phyloP scores from a whole-genome alignment of 441 rosid genomes.

The Macaranga tanarius region DNA sequence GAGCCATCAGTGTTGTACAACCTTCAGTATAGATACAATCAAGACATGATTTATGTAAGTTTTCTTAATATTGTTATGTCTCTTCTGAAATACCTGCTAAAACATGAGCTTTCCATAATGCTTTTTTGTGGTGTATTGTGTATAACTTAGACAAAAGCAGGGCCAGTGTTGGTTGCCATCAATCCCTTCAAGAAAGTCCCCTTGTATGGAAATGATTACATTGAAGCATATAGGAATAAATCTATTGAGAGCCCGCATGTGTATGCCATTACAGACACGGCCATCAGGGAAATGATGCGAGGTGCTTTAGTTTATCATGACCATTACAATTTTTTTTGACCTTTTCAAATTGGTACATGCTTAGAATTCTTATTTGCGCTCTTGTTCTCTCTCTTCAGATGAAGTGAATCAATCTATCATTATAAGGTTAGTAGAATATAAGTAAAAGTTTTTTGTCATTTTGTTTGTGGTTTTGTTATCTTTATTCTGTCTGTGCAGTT shows the following conservation, averaged over 20 bases:
- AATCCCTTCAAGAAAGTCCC: slow-evolving; percentile 95
- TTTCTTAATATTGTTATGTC: slow-evolving; percentile 22
- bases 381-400: slow-evolving; percentile 56
- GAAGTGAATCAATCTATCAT: slow-evolving; percentile 99
- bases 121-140: slow-evolving; percentile 17
- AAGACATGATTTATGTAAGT: slow-evolving; percentile 92
- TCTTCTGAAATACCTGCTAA: slow-evolving; percentile 19
- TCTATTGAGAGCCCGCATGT: slow-evolving; percentile 87
- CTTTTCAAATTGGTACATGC: not conserved
- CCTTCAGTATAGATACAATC: slow-evolving; percentile 84
- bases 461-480: not conserved
- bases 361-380: slow-evolving; percentile 28
- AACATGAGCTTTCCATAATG: slow-evolving; percentile 18
- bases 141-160: slow-evolving; percentile 85
- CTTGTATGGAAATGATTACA: slow-evolving; percentile 69
- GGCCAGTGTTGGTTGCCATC: slow-evolving; percentile 93
- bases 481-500: not conserved
- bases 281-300: slow-evolving; percentile 95
- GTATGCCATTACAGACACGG: slow-evolving; percentile 93
- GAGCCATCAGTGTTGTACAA: slow-evolving; percentile 95
- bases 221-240: slow-evolving; percentile 83
- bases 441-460: slow-evolving; percentile 8
- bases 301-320: slow-evolving; percentile 45
- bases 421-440: slow-evolving; percentile 69
- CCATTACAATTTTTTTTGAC: slow-evolving; percentile 13